Percentiles rank a stretch among this genome's conserved stretches.
These are phyloP conservation scores for Tubosaeta sp. DNA, from an alignment of 768 basidiomycete genomes.

Conservation along the genomic window DNA sequence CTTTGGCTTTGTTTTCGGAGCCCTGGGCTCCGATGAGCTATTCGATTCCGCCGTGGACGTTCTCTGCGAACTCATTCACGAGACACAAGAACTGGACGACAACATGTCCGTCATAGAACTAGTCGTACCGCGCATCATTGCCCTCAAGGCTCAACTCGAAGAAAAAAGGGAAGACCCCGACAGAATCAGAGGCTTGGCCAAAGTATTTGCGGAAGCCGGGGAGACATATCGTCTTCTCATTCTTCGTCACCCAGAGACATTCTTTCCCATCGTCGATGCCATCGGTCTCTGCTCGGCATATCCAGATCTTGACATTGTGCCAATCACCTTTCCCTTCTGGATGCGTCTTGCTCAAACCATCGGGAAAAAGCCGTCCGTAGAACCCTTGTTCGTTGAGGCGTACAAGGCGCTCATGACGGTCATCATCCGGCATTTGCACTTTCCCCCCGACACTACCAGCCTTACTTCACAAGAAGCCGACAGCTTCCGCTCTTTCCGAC, in stretches of 20 bases:
- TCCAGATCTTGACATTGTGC: slow-evolving; percentile 91
- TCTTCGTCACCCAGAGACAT: slow-evolving; percentile 84
- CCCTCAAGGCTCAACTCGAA: slow-evolving; percentile 57
- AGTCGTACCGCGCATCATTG: slow-evolving; percentile 83
- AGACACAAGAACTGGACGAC: slow-evolving; percentile 96
- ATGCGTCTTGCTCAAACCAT: slow-evolving; percentile 91
- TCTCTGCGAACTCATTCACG: slow-evolving; percentile 92
- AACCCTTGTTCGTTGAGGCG: slow-evolving; percentile 76
- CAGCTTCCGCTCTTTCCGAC: slow-evolving; percentile 90
- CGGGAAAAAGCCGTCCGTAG: slow-evolving; percentile 66
- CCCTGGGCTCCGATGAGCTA: slow-evolving; percentile 77
- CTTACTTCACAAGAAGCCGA: slow-evolving; percentile 84
- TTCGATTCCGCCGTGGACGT: slow-evolving; percentile 92
- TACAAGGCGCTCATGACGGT: slow-evolving; percentile 81
- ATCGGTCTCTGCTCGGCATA: slow-evolving; percentile 92
- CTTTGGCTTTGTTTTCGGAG: slow-evolving; percentile 78
- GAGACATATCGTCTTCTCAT: slow-evolving; percentile 91
- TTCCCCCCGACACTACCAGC: slow-evolving; percentile 66
- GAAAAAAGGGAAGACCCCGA: slow-evolving; percentile 75
- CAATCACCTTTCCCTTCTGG: slow-evolving; percentile 98
- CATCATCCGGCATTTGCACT: slow-evolving; percentile 88
- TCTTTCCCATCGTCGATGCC: slow-evolving; percentile 93
- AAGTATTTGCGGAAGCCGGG: slow-evolving; percentile 95
- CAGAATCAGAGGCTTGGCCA: slow-evolving; percentile 82
- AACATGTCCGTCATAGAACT: slow-evolving; percentile 85